Conservation (phyloP, 805 yeast genomes). For the Candida pini region DNA sequence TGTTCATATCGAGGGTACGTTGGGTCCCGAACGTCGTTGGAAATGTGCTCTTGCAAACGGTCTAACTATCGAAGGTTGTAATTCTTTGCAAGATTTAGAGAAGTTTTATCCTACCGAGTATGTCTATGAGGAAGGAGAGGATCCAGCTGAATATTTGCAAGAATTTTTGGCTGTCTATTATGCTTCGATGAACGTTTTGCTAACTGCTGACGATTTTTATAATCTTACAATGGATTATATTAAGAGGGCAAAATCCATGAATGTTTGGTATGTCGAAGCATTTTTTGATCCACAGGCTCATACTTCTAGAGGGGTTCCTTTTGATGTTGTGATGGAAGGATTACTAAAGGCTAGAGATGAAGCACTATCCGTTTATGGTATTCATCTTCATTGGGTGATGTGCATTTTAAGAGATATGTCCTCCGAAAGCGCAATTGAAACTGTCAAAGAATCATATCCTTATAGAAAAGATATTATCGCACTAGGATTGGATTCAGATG, state of each 20-base stretch:
- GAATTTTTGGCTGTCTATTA: slow-evolving; percentile 42
- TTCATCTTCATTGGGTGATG: slow-evolving; percentile 38
- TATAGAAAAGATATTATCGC: slow-evolving; percentile 35
- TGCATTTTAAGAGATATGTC: slow-evolving; percentile 42
- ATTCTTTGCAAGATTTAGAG: slow-evolving; percentile 31
- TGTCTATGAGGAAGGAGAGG: slow-evolving; percentile 29
- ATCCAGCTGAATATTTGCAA: slow-evolving; percentile 35
- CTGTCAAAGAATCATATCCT: slow-evolving; percentile 29
- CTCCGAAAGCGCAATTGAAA: slow-evolving; percentile 32
- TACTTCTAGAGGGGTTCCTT: slow-evolving; percentile 34
- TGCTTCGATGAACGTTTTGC: slow-evolving; percentile 41
- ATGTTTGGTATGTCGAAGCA: slow-evolving; percentile 39
- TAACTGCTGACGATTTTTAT: slow-evolving; percentile 36
- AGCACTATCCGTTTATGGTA: slow-evolving; percentile 31
- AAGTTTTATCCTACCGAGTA: slow-evolving; percentile 27
- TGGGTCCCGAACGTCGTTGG: slow-evolving; percentile 35
- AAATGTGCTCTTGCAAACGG: slow-evolving; percentile 27
- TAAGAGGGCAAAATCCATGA: slow-evolving; percentile 33
- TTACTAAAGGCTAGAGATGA: slow-evolving; percentile 35
- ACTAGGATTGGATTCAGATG: slow-evolving; percentile 40
- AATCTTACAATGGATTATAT: slow-evolving; percentile 41
- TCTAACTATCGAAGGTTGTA: slow-evolving; percentile 25
- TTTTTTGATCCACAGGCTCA: slow-evolving; percentile 47
- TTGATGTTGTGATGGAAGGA: slow-evolving; percentile 35
- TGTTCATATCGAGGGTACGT: slow-evolving; percentile 39